Evolutionary conservation across 2,329 filamentous ascomycete species (phyloP), one percentile per base, ranked within the genome.

Genomic region (Calonectria multiphialidica): DNA sequence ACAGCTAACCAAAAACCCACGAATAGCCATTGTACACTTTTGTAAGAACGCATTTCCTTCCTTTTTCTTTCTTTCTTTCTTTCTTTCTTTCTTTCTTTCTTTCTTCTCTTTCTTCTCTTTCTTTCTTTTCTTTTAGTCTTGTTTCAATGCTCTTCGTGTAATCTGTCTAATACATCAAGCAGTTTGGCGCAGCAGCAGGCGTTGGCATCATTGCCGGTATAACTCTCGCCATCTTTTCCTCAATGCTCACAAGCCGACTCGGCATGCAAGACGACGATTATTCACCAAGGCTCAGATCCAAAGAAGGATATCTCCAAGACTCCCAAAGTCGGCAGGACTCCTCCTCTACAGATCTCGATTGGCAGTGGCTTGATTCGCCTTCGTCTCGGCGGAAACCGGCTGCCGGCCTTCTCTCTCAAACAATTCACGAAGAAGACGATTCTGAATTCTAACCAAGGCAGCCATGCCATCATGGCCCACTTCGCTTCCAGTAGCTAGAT

Each of bases 401-500:
- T 5, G 83, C 86, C 63, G 88, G 89, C 1, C 80, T 94, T 21
- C 83, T 93, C 50, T 87, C 89, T 33, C 91, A 93, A 80, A 93
- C 91, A 0, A 95, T 95, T 73, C 88, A 93, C 70, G 93, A 95
- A 81, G 92, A 93, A 64, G 92, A 93, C 80, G 87, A 87, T 76
- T 90, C 88, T 25, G 88, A 88, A 47, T 80, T 65, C 53, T 73
- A 49, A 55, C 30, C 28, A 62, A 35, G 15, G 16, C 57, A 42
- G 42, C 13, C 33, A 37, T 33, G 44, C 64, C 23, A 23, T 65
- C 30, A 49, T 45, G 42, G 23, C 16, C 40, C 28, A 16, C 28
- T 42, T 33, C n/a, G 35, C 40, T 62, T 23, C 40, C 57, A 62
- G 65, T 57, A 40, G 28, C 45, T 62, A 62, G 37, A 62, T 21